Conservation (phyloP, 768 basidiomycete species). For the Mycena metata region DNA sequence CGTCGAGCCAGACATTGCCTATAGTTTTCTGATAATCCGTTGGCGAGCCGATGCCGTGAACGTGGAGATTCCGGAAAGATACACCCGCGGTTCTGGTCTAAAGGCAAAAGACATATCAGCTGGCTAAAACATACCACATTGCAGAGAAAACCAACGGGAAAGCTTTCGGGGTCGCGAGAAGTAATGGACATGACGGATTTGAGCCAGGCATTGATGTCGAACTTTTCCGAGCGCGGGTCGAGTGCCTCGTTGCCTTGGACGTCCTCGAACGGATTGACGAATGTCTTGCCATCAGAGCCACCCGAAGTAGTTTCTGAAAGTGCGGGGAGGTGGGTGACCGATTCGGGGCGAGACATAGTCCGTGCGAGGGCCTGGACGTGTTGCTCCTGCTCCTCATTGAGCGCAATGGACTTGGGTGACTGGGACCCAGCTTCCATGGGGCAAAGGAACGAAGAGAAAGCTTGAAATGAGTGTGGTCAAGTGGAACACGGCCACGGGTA, state of each 20-base stretch:
- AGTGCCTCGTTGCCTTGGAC: constrained; percentile 44
- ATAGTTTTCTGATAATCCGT: constrained; percentile 60
- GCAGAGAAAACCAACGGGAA: constrained; percentile 34
- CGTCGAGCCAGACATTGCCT: constrained; percentile 48
- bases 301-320: constrained; percentile 14
- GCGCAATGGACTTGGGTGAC: constrained; percentile 23
- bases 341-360: constrained; percentile 15
- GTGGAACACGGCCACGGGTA: no score
- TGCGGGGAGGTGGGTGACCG: background rate
- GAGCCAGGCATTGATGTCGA: constrained; percentile 51
- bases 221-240: constrained; percentile 52
- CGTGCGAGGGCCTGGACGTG: constrained; percentile 23
- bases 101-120: background rate
- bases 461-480: background rate
- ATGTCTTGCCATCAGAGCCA: constrained; percentile 19
- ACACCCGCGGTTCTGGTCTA: constrained; percentile 49
- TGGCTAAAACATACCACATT: background rate
- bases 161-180: constrained; percentile 44
- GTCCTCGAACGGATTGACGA: constrained; percentile 45
- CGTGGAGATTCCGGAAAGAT: constrained; percentile 52
- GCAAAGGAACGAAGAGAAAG: background rate
- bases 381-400: constrained; percentile 29
- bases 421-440: constrained; percentile 20
- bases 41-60: constrained; percentile 46
- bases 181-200: constrained; percentile 44